These are phyloP conservation scores for Gremmenia infestans DNA, from an alignment of 2,329 filamentous ascomycete genomes.

Conservation along the genomic window DNA sequence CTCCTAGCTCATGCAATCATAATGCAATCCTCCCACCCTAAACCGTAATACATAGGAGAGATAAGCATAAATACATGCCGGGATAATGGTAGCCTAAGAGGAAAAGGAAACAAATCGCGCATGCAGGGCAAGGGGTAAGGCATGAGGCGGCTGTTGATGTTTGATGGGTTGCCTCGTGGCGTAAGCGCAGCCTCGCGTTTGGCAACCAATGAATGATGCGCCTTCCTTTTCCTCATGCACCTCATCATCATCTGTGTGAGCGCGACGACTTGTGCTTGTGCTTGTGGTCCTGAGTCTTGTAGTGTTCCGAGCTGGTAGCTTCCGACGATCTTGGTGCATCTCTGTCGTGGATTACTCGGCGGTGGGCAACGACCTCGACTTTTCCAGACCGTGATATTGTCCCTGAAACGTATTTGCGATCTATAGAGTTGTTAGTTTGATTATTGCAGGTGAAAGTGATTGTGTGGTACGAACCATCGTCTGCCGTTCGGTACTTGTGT, in stretches of 20 bases:
- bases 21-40: neutral
- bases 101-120: neutral
- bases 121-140: neutral
- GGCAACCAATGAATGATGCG: neutral
- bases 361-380: conserved; percentile 10
- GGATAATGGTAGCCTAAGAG: neutral
- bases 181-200: neutral
- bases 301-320: conserved; percentile 13
- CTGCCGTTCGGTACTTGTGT: conserved; percentile 10
- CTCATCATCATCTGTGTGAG: neutral
- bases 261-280: neutral
- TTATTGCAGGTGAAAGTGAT: neutral
- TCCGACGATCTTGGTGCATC: conserved; percentile 7
- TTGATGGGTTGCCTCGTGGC: neutral
- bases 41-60: neutral
- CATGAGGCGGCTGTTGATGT: neutral
- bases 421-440: conserved; percentile 7
- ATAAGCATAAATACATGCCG: neutral
- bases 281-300: conserved; percentile 3
- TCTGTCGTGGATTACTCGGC: conserved; percentile 1
- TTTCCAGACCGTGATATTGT: conserved; percentile 4
- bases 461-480: conserved; percentile 17
- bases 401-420: conserved; percentile 4
- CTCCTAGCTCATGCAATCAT: neutral
- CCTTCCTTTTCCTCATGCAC: neutral